Conservation (phyloP, 179 eudicot genomes). For the Actinidia polygama region DNA sequence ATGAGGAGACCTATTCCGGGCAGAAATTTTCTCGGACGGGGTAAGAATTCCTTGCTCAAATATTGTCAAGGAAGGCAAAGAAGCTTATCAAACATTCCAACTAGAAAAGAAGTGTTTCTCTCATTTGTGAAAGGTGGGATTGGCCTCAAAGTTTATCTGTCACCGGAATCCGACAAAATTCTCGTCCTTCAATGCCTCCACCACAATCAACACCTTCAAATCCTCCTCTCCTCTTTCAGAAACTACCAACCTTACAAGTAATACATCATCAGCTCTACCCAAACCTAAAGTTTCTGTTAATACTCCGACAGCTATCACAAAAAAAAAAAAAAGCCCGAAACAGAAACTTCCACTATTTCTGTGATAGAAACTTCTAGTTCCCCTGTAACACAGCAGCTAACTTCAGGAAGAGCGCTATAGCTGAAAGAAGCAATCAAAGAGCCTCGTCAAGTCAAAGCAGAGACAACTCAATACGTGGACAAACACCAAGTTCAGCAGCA, state of each 20-base stretch:
- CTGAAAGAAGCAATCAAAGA: conserved; percentile 1
- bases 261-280: conserved; percentile 5
- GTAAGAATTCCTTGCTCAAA: conserved; percentile 43
- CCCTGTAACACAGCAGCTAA: neutral
- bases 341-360: neutral
- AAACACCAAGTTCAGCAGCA: conserved; percentile 42
- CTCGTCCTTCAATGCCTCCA: neutral
- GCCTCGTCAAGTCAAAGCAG: neutral
- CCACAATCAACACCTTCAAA: conserved; percentile 20
- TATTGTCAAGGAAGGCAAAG: conserved; percentile 40
- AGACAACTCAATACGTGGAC: neutral
- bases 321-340: conserved; percentile 16
- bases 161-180: conserved; percentile 27
- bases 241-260: neutral
- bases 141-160: conserved; percentile 66
- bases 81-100: conserved; percentile 38
- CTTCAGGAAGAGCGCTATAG: neutral
- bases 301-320: conserved; percentile 24
- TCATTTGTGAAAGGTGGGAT: conserved; percentile 38
- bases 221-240: conserved; percentile 13
- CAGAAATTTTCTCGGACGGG: conserved; percentile 41
- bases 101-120: conserved; percentile 35
- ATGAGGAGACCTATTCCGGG: conserved; percentile 33
- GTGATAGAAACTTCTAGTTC: conserved; percentile 11
- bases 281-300: conserved; percentile 12